Evolutionary conservation across 1,139 yeast species (phyloP), one percentile per base, ranked within the genome.

Genomic region (Suhomyces bribrorum): DNA sequence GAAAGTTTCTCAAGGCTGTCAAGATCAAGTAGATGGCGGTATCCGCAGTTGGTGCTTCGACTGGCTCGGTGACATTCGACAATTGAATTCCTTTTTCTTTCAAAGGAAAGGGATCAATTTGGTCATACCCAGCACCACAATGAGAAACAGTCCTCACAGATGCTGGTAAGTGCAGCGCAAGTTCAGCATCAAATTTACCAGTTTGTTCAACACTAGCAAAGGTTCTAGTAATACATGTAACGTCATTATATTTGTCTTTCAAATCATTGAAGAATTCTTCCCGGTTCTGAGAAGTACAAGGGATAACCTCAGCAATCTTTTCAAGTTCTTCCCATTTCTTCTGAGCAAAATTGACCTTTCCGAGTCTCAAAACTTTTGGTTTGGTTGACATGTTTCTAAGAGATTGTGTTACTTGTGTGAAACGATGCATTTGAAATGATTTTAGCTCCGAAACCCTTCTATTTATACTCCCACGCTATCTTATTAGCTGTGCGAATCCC

Each of bases 41-140:
- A 50, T 83, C 89, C 1, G 96, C 95, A 11, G 96, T 88, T 11
- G 95, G 86, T 7, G 75, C 78, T 49, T 85, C 89, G 13, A 86
- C 94, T 4, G 85, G 69, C 4, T 69, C 71, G 4, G 94, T 90
- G 6, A 83, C 84, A 56, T 86, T 83, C 7, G 90, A 78, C 8
- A 86, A 66, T 60, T 83, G 88, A 39, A 86, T 81, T 20, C 74
- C 73, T 29, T 67, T 61, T 13, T 60, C 63, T 11, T 75, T 66
- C 49, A 76, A 71, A 13, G 78, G 72, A 15, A 63, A 66, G 2
- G 80, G 77, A 51, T 83, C 88, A 31, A 84, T 69, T 59, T 83
- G 90, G 57, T 92, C 97, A 60, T 92, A 92, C 5, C 98, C 97
- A 1, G 98, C 98, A 40, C 97, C 97, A 51, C 79, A 74, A 62